Evolutionary conservation across 306 rosid species (phyloP), one percentile per base, ranked within the genome.

Genomic region (Arachis stenosperma): DNA sequence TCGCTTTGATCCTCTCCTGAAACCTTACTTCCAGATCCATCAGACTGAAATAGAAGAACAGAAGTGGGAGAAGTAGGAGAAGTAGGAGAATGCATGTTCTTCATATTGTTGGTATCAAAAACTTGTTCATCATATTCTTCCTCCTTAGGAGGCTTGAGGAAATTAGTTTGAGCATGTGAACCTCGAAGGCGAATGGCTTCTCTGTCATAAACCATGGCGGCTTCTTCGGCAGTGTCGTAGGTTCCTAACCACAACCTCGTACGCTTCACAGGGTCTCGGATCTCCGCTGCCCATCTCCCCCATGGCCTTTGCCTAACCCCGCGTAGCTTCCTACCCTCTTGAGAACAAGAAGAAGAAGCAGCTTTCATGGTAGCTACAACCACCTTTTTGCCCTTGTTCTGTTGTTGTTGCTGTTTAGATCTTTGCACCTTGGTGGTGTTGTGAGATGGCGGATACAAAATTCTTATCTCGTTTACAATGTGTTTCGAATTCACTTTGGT

Each of bases 211-310:
- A 42, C 93, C 79, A 81, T 5, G 1, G 89, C 91, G 4, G 91
- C 94, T 73, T 89, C 91, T 71, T 84, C 86, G 9, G 89, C 83
- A 5, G 89, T 84, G 50, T 86, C 73, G 71, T 48, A 89, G 0
- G 94, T 86, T 1, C 94, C 94, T 7, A 89, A 86, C 94, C 91
- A 89, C 17, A 81, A 17, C 46, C 94, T 51, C 0, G 57, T 13
- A 14, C 73, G 30, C 22, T 50, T 76, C 2, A 50, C 8, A 8
- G 89, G 88, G 70, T 86, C 85, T 60, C 89, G 73, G 48, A 88
- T 88, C 73, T 88, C 94, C 0, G 91, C 91, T 0, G 85, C 94
- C 86, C 86, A 89, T 67, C 79, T 60, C 0, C 89, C 90, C 90
- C 90, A 82, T 1, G 75, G 84, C 44, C 93, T 70, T 42, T 48